Evolutionary conservation across 768 basidiomycete species (phyloP).

Genomic region (Mycena indigotica): DNA sequence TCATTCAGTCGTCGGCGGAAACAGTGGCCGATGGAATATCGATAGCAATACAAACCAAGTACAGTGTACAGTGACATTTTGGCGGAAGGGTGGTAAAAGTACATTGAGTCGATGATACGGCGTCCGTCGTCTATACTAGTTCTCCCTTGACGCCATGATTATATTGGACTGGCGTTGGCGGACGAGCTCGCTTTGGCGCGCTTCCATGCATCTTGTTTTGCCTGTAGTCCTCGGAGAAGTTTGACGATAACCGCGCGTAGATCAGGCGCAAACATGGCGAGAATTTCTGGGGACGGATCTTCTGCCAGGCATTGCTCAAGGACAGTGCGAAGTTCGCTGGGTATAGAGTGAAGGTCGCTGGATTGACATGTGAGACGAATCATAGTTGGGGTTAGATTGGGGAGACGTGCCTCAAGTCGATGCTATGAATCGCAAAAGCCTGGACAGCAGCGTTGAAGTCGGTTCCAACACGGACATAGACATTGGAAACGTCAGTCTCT

Average conservation of each 20-base stretch:
- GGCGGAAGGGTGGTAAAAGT: too few relatives aligned
- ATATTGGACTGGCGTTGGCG: too few relatives aligned
- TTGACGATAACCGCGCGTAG: constrained; percentile 81
- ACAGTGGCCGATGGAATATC: too few relatives aligned
- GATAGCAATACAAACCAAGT: too few relatives aligned
- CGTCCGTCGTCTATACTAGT: too few relatives aligned
- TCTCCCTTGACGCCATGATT: too few relatives aligned
- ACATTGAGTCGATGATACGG: too few relatives aligned
- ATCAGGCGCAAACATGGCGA: constrained; percentile 78
- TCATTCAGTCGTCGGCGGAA: too few relatives aligned
- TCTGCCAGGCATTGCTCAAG: constrained; percentile 72
- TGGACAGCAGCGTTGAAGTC: constrained; percentile 81
- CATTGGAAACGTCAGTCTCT: constrained; percentile 80
- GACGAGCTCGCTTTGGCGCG: constrained; percentile 1
- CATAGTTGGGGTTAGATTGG: neutral
- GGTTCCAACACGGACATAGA: constrained; percentile 86
- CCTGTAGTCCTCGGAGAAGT: constrained; percentile 81
- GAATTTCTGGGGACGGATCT: constrained; percentile 71
- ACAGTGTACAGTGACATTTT: too few relatives aligned
- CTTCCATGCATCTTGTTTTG: constrained; percentile 60
- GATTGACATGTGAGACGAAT: constrained; percentile 1
- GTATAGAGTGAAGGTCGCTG: constrained; percentile 68
- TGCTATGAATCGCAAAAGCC: constrained; percentile 73
- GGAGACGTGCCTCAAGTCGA: constrained; percentile 70
- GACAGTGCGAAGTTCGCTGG: constrained; percentile 61